A percentile compares a stretch with the other conserved stretches of the same genome.
phyloP scores from a whole-genome alignment of 75 land plant species.

The Pinus albicaulis region DNA sequence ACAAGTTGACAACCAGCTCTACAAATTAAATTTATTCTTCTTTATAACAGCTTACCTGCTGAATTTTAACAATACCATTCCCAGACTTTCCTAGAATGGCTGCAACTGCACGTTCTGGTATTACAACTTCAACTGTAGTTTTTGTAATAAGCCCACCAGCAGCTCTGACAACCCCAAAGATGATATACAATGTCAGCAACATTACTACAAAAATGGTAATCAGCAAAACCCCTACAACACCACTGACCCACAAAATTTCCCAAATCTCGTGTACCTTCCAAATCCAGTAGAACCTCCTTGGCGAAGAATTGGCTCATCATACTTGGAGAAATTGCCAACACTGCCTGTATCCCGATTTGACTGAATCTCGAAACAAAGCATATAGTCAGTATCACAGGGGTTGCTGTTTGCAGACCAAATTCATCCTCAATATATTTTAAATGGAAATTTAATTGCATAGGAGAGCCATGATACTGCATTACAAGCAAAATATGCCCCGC shows the following conservation, averaged over 20 bases:
- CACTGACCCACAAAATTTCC: background rate
- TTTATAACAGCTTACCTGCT: constrained; percentile 41
- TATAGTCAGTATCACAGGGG: background rate
- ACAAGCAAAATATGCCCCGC: too few relatives aligned
- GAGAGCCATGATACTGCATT: too few relatives aligned
- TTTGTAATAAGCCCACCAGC: constrained; percentile 39
- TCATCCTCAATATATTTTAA: too few relatives aligned
- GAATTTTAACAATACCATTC: constrained; percentile 60
- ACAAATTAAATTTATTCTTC: background rate
- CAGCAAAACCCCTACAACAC: too few relatives aligned
- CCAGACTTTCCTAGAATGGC: constrained; percentile 53
- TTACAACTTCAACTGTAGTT: constrained; percentile 72
- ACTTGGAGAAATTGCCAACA: background rate
- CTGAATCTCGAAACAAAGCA: background rate
- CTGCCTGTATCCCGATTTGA: background rate
- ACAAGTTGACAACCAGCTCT: background rate
- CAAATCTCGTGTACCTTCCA: constrained; percentile 6
- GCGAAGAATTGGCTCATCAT: background rate
- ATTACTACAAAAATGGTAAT: too few relatives aligned
- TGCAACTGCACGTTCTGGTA: constrained; percentile 55
- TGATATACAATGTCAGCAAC: too few relatives aligned
- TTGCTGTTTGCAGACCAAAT: too few relatives aligned
- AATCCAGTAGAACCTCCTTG: background rate
- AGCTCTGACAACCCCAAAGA: background rate
- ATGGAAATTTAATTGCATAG: too few relatives aligned